Evolutionary conservation across 2,329 filamentous ascomycete species (phyloP).

Genomic region (Aaosphaeria arxii): DNA sequence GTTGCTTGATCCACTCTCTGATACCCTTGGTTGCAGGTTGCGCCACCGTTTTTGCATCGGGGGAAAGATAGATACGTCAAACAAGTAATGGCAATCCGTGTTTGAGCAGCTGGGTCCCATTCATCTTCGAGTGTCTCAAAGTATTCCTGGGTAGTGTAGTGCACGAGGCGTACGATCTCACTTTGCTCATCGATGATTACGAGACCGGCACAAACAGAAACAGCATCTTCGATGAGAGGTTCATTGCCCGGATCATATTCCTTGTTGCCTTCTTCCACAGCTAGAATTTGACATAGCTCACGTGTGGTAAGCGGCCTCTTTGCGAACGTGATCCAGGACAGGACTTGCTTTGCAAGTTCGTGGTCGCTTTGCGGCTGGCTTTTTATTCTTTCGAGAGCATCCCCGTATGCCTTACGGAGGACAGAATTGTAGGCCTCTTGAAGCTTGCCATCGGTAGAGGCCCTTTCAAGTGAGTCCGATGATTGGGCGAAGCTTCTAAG

Average conservation of each 20-base stretch:
- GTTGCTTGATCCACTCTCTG: constrained; percentile 10
- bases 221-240: constrained; percentile 3
- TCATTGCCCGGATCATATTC: constrained; percentile 3
- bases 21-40: constrained; percentile 11
- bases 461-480: constrained; percentile 19
- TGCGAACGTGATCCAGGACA: constrained; percentile 5
- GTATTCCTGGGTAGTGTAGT: constrained; percentile 17
- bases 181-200: constrained; percentile 22
- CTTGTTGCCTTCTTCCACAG: constrained; percentile 1
- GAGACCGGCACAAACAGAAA: constrained; percentile 17
- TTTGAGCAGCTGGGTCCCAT: not conserved
- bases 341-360: constrained; percentile 31
- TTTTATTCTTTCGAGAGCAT: constrained; percentile 43
- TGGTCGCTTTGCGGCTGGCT: constrained; percentile 25
- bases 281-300: constrained; percentile 5
- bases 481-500: constrained; percentile 28
- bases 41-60: too few species aligned
- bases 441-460: too few species aligned
- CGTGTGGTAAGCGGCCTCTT: constrained; percentile 3
- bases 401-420: constrained; percentile 33
- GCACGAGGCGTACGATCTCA: constrained; percentile 16
- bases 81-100: not conserved
- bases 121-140: constrained; percentile 5
- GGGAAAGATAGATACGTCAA: not conserved
- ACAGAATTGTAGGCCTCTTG: constrained; percentile 5